Evolutionary conservation across 768 basidiomycete genomes (phyloP).

Genomic region (Phallus indusiatus): DNA sequence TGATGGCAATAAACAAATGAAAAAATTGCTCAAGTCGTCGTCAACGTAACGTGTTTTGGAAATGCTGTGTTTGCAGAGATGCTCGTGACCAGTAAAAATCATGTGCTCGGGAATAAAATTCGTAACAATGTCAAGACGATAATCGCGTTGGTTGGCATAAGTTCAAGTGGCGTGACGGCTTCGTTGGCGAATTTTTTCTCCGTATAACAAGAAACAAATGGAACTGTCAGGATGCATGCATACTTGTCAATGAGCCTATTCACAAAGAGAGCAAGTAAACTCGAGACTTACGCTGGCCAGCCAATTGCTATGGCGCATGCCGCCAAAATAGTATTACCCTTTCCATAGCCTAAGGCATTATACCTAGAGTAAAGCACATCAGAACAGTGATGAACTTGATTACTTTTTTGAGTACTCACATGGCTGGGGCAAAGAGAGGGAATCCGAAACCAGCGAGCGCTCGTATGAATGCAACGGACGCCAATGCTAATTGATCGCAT

Average conservation of each 20-base stretch:
- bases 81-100: no score
- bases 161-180: slow-evolving; percentile 30
- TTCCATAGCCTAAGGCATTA: slow-evolving; percentile 54
- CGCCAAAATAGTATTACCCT: slow-evolving; percentile 59
- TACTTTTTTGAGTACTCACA: slow-evolving; percentile 23
- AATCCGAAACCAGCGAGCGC: slow-evolving; percentile 65
- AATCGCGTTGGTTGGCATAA: neutral
- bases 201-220: slow-evolving; percentile 35
- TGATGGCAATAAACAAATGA: no score
- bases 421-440: slow-evolving; percentile 66
- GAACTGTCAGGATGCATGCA: slow-evolving; percentile 24
- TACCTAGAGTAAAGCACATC: slow-evolving; percentile 23
- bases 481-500: slow-evolving; percentile 37
- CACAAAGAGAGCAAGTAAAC: slow-evolving; percentile 27
- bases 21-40: no score
- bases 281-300: slow-evolving; percentile 35
- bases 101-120: neutral
- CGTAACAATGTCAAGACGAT: neutral
- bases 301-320: slow-evolving; percentile 47
- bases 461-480: slow-evolving; percentile 53
- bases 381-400: neutral
- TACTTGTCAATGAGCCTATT: neutral
- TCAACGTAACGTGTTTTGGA: no score
- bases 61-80: no score
- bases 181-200: slow-evolving; percentile 39